Evolutionary conservation across 352 stramenopile genomes (phyloP).

Genomic region (Phytophthora sojae): DNA sequence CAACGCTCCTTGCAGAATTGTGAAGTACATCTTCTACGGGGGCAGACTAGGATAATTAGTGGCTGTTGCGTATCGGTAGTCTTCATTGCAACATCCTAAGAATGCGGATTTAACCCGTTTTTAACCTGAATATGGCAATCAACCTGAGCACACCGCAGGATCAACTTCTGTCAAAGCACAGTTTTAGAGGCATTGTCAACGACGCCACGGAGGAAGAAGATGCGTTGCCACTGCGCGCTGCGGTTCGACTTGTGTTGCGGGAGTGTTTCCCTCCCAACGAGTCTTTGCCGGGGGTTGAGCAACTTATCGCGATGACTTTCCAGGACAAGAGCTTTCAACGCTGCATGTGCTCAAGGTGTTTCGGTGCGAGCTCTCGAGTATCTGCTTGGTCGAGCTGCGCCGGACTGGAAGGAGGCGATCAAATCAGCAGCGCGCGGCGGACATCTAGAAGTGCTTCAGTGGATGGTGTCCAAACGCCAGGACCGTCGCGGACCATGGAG

Average conservation of each 20-base stretch:
- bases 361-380: neutral
- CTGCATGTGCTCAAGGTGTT: neutral
- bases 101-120: too few species aligned
- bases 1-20: too few species aligned
- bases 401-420: neutral
- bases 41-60: too few species aligned
- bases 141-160: too few species aligned
- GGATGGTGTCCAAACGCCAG: neutral
- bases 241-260: neutral
- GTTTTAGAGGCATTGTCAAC: too few species aligned
- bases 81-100: too few species aligned
- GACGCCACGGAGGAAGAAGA: neutral
- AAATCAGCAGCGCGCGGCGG: too few species aligned
- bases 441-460: neutral
- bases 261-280: neutral
- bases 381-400: neutral
- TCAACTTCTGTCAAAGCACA: too few species aligned
- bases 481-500: neutral
- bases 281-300: neutral
- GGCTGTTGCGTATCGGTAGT: too few species aligned
- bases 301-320: constrained; percentile 1
- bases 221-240: neutral
- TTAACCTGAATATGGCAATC: too few species aligned
- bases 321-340: neutral
- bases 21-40: too few species aligned